Conservation (phyloP, 2,329 filamentous ascomycete genomes). For the Pyrenophora seminiperda region DNA sequence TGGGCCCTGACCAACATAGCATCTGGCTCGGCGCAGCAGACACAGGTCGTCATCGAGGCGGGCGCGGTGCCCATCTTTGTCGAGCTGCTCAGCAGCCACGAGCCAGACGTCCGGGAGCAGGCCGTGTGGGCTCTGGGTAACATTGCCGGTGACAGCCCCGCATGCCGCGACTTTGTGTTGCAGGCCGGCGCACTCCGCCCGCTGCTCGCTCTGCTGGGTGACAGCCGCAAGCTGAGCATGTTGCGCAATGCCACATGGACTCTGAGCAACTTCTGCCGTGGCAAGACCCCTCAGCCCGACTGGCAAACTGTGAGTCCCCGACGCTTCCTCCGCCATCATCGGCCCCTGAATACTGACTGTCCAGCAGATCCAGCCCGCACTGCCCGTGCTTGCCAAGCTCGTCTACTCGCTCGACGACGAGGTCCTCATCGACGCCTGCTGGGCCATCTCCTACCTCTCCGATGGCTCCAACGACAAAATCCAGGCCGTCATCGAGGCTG, state of each 20-base stretch:
- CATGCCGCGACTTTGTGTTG: constrained; percentile 96
- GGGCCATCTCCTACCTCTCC: constrained; percentile 98
- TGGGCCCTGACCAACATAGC: constrained; percentile 99
- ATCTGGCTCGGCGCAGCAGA: constrained; percentile 94
- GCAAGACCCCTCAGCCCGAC: constrained; percentile 98
- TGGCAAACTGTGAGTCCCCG: constrained; percentile 81
- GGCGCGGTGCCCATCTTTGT: constrained; percentile 98
- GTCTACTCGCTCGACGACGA: constrained; percentile 99
- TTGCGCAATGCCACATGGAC: constrained; percentile 98
- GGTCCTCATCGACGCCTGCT: constrained; percentile 98
- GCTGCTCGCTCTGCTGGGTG: constrained; percentile 84
- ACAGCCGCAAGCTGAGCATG: constrained; percentile 99
- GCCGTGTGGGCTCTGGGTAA: constrained; percentile 98
- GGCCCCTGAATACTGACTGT: constrained; percentile 8
- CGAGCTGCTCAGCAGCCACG: constrained; percentile 90
- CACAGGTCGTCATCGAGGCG: constrained; percentile 97
- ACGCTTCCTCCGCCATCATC: background rate
- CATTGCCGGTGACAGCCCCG: constrained; percentile 97
- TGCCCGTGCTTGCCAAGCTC: constrained; percentile 93
- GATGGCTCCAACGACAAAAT: constrained; percentile 99
- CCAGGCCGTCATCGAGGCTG: constrained; percentile 97
- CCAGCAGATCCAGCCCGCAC: constrained; percentile 83
- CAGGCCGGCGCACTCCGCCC: constrained; percentile 89
- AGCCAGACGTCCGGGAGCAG: constrained; percentile 97
- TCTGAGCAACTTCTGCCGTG: constrained; percentile 98